Conservation (phyloP, 75 land plant species). For the Selaginella tamariscina region DNA sequence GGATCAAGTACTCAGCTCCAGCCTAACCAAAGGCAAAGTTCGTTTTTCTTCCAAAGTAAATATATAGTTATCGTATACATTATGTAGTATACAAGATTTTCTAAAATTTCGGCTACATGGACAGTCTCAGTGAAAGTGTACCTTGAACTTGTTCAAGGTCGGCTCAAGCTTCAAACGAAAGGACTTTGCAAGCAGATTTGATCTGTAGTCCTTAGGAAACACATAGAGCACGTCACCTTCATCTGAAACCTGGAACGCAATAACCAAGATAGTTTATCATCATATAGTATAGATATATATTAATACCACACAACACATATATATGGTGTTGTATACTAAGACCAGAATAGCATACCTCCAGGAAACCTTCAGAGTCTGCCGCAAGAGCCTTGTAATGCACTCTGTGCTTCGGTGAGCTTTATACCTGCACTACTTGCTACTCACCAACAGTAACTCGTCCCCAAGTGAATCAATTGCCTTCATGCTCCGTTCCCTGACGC, state of each 20-base stretch:
- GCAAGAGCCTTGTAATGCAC: slow-evolving; percentile 88
- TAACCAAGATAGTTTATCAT: slow-evolving; percentile 1
- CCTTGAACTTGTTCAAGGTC: slow-evolving; percentile 68
- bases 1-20: slow-evolving; percentile 57
- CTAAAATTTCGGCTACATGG: too few species aligned
- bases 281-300: slow-evolving; percentile 1
- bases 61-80: too few species aligned
- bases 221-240: slow-evolving; percentile 98
- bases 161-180: slow-evolving; percentile 80
- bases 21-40: slow-evolving; percentile 28
- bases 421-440: slow-evolving; percentile 71
- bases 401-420: slow-evolving; percentile 65
- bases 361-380: slow-evolving; percentile 75
- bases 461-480: slow-evolving; percentile 68
- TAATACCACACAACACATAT: neutral
- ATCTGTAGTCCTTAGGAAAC: slow-evolving; percentile 73
- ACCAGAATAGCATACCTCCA: slow-evolving; percentile 48
- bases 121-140: slow-evolving; percentile 18
- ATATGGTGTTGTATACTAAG: neutral
- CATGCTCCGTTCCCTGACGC: slow-evolving; percentile 63
- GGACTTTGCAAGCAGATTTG: slow-evolving; percentile 65
- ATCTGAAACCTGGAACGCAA: slow-evolving; percentile 73
- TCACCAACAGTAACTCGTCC: slow-evolving; percentile 89
- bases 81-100: too few species aligned
- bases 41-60: neutral